Evolutionary conservation across 169 alveolate species (phyloP), one percentile per base, ranked within the genome.

Genomic region (Cryptosporidium parvum): DNA sequence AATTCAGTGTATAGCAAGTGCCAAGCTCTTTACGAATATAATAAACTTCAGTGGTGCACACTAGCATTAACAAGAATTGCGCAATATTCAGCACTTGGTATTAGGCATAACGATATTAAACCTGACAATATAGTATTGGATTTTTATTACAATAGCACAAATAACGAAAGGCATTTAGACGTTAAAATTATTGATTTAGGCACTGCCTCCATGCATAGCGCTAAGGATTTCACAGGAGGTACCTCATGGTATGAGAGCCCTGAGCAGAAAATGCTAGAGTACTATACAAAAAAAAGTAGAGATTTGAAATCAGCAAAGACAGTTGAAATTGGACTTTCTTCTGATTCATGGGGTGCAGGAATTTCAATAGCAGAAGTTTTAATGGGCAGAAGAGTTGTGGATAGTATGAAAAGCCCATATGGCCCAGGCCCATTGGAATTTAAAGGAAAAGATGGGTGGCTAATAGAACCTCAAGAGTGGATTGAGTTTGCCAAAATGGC

Each of bases 171-270:
- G 44, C 93, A 92, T 37, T 91, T 94, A 6, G 97, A 94, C 70
- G 97, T 94, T 44, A 94, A 94, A 67, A 85, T 94, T 37, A 94
- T 94, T 21, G 97, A 94, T 73, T 86, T 94, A 45, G 97, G 97
- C 12, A 95, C 97, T n/a, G 97, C 97, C 31, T 93, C 96, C 29
- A 91, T 94, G 96, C 95, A 93, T 75, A 56, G 84, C 61, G 95
- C 97, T 48, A 94, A 92, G 85, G 97, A 94, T 51, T 94, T 94
- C 69, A 94, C 97, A 7, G 97, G 97, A 2, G 97, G 97, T 39
- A 94, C 97, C 33, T 94, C 97, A 14, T 94, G 97, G 97, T 94
- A 94, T 87, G 97, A 94, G 91, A 93, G 96, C 29, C 97, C 97
- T 33, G 97, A 94, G 85, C 97, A 94, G 91, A 94, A 93, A 62